Base-by-base conservation (phyloP, 208 protist genomes). In the Trypanosoma rangeli region DNA sequence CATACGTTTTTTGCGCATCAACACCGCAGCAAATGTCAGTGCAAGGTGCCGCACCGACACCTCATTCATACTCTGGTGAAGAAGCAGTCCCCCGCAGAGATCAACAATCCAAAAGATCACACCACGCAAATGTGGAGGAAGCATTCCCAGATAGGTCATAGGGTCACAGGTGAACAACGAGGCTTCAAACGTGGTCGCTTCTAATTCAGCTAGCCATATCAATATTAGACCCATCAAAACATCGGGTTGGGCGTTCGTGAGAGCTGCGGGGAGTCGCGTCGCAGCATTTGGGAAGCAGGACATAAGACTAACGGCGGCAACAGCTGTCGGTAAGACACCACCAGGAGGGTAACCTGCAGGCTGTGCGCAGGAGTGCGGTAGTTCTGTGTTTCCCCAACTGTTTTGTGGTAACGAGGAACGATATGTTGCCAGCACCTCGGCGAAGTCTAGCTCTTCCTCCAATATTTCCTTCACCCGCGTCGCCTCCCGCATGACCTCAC, bases 61-160 rank as follows among this genome's bases (percentile, higher is more conserved):
- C 24, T 83, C 90, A 71, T 93, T 95, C 49, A 73, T 66, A 7
- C 58, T 70, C 24, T 70, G 75, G 70, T 95, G 90, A 28, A 76
- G 60, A 42, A 95, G 70, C 26, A 95, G 68, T 7, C 79, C 87
- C 59, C 79, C 86, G 73, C 82, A 91, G 42, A 93, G 67, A 61
- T 93, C 90, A 9, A 92, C 37, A 29, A 91, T 74, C 82, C 81
- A 95, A 50, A 90, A 33, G 42, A 95, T 53, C 8, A 95, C 73
- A 9, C 90, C 90, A 1, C 78, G 83, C 52, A 83, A 68, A 64
- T 90, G 70, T 0, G 86, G 85, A 31, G 82, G 82, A 77, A 90
- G 80, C n/a, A 75, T 73, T 68, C 86, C 85, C 49, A 95, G 65
- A 70, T 95, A 95, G 13, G 71, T 82, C 49, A 90, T 78, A 8